These are phyloP conservation scores for Acanthamoeba triangularis DNA, from an alignment of 208 protist genomes.

Conservation along the genomic window DNA sequence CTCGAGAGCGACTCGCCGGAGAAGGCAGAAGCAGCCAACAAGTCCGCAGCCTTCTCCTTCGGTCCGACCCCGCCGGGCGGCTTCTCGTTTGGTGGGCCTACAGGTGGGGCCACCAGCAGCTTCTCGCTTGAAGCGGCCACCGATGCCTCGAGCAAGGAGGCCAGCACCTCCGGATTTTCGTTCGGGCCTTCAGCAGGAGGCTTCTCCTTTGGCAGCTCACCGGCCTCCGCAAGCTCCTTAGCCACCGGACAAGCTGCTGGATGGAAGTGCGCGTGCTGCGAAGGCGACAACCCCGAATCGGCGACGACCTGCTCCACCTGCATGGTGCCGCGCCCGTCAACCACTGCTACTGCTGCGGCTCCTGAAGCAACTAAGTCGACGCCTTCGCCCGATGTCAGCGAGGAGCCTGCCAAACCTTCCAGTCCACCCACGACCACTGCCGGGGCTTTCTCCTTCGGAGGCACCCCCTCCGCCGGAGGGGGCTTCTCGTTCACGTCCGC, in stretches of 20 bases:
- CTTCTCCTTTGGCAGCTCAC: neutral
- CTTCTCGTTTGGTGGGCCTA: neutral
- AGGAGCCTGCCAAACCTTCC: neutral
- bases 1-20: neutral
- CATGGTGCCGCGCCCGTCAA: neutral
- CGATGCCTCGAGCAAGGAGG: neutral
- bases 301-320: neutral
- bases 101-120: neutral
- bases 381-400: too few relatives aligned
- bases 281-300: neutral
- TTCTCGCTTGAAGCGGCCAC: neutral
- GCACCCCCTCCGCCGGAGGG: too few relatives aligned
- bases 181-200: neutral
- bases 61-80: neutral
- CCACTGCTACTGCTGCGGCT: neutral
- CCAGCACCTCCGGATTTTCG: neutral
- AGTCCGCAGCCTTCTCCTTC: neutral
- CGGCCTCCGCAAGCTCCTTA: neutral
- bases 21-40: neutral
- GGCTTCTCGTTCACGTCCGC: neutral
- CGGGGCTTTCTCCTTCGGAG: too few relatives aligned
- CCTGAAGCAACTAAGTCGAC: neutral
- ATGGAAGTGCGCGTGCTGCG: slow-evolving; percentile 39
- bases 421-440: too few relatives aligned
- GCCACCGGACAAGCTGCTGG: neutral